Base-by-base conservation (phyloP, 2,329 filamentous ascomycete genomes). In the Trichoderma afroharzianum region DNA sequence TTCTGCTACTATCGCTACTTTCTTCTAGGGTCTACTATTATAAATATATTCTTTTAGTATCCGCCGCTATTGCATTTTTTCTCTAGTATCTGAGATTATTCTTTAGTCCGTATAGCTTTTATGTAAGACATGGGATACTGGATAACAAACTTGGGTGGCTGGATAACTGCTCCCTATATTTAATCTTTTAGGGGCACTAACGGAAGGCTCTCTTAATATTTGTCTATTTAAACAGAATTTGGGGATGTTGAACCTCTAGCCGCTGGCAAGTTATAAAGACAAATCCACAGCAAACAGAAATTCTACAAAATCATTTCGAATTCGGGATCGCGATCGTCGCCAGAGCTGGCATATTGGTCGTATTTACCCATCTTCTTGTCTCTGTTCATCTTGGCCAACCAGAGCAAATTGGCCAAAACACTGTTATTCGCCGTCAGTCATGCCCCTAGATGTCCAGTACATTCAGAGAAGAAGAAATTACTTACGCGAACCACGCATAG, bases 401-500 rank as follows among this genome's bases (percentile, higher is more conserved):
- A 90, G 0, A 89, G 75, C 2, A 92, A 86, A 74, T 91, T 92
- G 57, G 83, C 78, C 0, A 90, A 78, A 24, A 91, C 84, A 71
- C 88, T 91, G n/a, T 12, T 12, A 14, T 9, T 3, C 24, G 3
- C 7, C 5, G 39, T 76, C 57, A 39, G 53, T 15, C 14, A n/a
- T 15, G 11, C 18, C 30, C 6, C 39, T 1, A 43, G 3, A 43
- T 1, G 39, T n/a, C 30, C 4, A 33, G 14, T 24, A 36, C 43
- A 53, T 58, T 36, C 15, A 15, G 24, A 14, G 33, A 8, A 14
- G 28, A 21, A 12, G 12, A 3, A 8, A 85, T 15, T 28, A 71
- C 88, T 84, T 80, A 91, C 88, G 90, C 81, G 61, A 90, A 84
- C 90, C 90, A 92, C 4, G 88, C 87, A 75, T 84, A 88, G 50